Evolutionary conservation across 495 filamentous ascomycete genomes (phyloP).

Genomic region (Aspergillus hancockii): DNA sequence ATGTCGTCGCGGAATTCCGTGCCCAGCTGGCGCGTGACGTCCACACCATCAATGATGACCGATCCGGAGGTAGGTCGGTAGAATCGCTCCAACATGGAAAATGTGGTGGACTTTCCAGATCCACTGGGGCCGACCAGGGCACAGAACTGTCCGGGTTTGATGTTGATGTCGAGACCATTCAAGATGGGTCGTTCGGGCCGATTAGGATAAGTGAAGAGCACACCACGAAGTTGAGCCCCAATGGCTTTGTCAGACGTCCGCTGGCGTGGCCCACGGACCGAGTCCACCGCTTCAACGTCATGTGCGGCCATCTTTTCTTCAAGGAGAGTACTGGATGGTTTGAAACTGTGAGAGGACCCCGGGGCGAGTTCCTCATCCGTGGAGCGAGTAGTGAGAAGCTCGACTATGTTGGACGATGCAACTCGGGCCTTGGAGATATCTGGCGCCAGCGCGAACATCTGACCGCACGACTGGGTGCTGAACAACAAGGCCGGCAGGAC

Average conservation of each 20-base stretch:
- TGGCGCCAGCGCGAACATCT: slow-evolving; percentile 65
- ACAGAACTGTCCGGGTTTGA: slow-evolving; percentile 57
- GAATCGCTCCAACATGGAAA: slow-evolving; percentile 61
- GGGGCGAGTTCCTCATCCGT: slow-evolving; percentile 29
- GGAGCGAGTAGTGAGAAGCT: slow-evolving; percentile 34
- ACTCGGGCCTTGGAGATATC: slow-evolving; percentile 57
- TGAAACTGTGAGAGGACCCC: slow-evolving; percentile 15
- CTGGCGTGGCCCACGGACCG: not conserved
- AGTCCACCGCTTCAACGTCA: slow-evolving; percentile 28
- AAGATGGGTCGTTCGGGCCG: slow-evolving; percentile 56
- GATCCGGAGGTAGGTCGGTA: slow-evolving; percentile 47
- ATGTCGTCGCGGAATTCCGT: slow-evolving; percentile 50
- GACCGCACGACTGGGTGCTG: slow-evolving; percentile 63
- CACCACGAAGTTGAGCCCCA: slow-evolving; percentile 51
- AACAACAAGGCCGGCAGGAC: slow-evolving; percentile 59
- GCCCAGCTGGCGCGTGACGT: slow-evolving; percentile 39
- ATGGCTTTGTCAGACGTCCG: slow-evolving; percentile 22
- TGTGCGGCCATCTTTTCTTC: slow-evolving; percentile 22
- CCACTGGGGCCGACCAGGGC: slow-evolving; percentile 62
- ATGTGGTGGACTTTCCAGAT: slow-evolving; percentile 61
- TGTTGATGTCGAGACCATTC: slow-evolving; percentile 50
- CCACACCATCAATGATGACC: slow-evolving; percentile 39
- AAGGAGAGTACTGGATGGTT: slow-evolving; percentile 15
- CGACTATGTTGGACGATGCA: slow-evolving; percentile 36
- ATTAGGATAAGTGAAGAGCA: slow-evolving; percentile 62